phyloP scores from a whole-genome alignment of 31 red algal species.

The Endocladia muricata region DNA sequence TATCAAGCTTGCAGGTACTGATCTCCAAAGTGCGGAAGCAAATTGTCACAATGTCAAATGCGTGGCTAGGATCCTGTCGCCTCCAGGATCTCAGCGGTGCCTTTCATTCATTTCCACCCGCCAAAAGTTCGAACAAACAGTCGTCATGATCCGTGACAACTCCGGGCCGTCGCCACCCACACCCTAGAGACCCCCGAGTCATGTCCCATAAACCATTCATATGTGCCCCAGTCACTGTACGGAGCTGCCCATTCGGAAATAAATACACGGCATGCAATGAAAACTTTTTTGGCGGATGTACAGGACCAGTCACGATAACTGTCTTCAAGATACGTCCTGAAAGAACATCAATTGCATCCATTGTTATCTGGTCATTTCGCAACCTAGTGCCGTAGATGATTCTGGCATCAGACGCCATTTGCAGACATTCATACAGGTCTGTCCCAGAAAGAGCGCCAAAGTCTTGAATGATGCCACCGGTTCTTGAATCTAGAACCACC shows the following conservation, averaged over 20 bases:
- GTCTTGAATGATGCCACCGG: constrained; percentile 45
- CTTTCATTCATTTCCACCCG: no score
- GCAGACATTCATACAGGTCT: constrained; percentile 40
- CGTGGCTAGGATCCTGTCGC: no score
- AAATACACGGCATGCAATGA: constrained; percentile 35
- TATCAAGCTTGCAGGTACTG: no score
- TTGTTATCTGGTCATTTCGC: constrained; percentile 18
- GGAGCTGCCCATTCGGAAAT: constrained; percentile 16
- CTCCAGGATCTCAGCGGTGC: no score
- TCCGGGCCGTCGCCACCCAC: constrained; percentile 37
- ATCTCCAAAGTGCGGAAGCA: no score
- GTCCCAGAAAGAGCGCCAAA: constrained; percentile 29
- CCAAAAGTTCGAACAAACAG: no score
- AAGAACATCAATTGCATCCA: constrained; percentile 67
- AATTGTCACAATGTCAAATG: no score
- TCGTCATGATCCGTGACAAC: no score
- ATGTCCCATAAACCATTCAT: constrained; percentile 59
- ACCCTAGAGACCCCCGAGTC: constrained; percentile 55
- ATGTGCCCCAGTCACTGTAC: constrained; percentile 34
- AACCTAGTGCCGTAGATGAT: constrained; percentile 63
- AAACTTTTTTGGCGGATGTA: constrained; percentile 25
- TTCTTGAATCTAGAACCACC: constrained; percentile 37
- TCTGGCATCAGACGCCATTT: constrained; percentile 49
- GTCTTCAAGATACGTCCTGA: constrained; percentile 45
- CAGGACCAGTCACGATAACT: constrained; percentile 23